Base-by-base conservation (phyloP, 2,329 filamentous ascomycete genomes). In the Kalmusia sp. region DNA sequence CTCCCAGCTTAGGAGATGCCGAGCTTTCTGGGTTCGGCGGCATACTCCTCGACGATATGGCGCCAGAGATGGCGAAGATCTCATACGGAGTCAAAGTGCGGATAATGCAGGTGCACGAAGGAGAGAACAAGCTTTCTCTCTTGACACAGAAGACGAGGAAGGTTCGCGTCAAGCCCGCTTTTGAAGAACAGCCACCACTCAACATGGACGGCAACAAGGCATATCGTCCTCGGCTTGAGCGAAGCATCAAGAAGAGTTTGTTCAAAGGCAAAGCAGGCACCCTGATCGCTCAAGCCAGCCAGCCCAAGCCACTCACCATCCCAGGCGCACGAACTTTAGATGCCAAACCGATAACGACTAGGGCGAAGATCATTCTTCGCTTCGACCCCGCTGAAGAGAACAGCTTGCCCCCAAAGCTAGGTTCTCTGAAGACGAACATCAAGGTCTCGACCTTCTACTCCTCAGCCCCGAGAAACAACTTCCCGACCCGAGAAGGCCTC, bases 1-100 rank as follows among this genome's bases (percentile, higher is more conserved):
- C 87, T 1, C 87, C 87, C 3, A 86, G 81, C 22, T 73, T 88
- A 17, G 86, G 86, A 11, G 85, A 87, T 52, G 74, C 80, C 7
- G 80, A 81, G 62, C 69, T 82, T n/a, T 76, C 79, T 39, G 78
- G 77, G 21, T 77, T 80, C 55, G 81, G 81, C 8, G 77, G 76
- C 30, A 72, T 72, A 2, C 67, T 84, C 15, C 75, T 84, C 34
- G 85, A 89, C 63, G 87, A 89, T 60, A 75, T 88, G 65, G 77
- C 83, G 2, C 87, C 87, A 0, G 80, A 85, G 7, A 88, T 88
- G 85, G 76, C 79, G 28, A 83, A 79, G 64, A 82, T 89, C 39
- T 74, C 76, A 2, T 89, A 89, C 62, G 77, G 76, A 1, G 76
- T 89, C 51, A 77, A 79, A 28, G 79, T 78, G 9, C 77, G 76